Base-by-base conservation (phyloP, 306 rosid genomes). In the Castanospermum australe region DNA sequence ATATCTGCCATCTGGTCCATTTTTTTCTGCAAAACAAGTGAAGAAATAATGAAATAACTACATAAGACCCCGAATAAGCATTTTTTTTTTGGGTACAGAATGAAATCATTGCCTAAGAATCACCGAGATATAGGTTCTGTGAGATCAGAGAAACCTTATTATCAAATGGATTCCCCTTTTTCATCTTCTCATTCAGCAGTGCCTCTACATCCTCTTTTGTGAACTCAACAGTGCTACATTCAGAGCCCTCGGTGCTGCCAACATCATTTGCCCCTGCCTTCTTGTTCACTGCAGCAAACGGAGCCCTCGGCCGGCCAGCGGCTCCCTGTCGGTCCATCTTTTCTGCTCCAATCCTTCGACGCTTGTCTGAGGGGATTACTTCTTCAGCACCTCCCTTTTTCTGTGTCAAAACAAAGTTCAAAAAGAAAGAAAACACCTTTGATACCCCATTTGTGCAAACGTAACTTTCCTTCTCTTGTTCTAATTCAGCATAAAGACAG, bases 171-270 rank as follows among this genome's bases (percentile, higher is more conserved):
- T 78, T 88, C 25, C 82, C 84, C 71, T 85, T 71, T 54, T 20
- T 85, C 24, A 81, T 28, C 90, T 89, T 91, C 80, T 85, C 86
- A 41, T 73, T 87, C 73, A 89, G 76, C 50, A 91, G 57, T 1
- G 77, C 84, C 21, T 91, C 93, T 2, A 87, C 84, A 24, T 84
- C 86, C 62, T 87, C 93, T 35, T 87, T 81, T 0, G 95, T 85
- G 64, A 88, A 91, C 68, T 91, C 95, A 25, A 78, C 41, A 33
- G 5, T 69, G 3, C 56, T 81, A 36, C 79, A 84, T 14, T 91
- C 91, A 0, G 88, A 79, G n/a, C 76, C 87, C 71, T 90, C 95
- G 9, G 35, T 10, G 38, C 79, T 84, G 32, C 76, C 81, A 3
- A 74, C 47, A 8, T 83, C 96, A 42, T 48, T 63, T 10, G 85